A percentile compares a stretch with the other conserved stretches of the same genome.
These are phyloP conservation scores for Hymenoscyphus infarciens DNA, from an alignment of 2,329 filamentous ascomycete species.

Conservation along the genomic window DNA sequence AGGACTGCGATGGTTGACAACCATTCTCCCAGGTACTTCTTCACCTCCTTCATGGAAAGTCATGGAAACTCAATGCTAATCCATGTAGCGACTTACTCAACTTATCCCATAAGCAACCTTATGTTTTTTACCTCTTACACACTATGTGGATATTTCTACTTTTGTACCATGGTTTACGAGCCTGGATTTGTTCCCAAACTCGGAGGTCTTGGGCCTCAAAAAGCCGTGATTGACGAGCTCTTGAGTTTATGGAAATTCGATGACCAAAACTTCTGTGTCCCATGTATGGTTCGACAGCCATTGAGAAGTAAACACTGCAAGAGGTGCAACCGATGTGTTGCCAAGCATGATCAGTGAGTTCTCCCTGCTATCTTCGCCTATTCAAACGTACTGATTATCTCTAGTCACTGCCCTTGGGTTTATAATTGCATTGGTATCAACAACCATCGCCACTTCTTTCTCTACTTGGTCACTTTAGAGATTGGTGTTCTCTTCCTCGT, in stretches of 20 bases:
- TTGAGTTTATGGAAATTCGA: slow-evolving; percentile 86
- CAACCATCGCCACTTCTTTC: slow-evolving; percentile 92
- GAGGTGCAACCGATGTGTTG: slow-evolving; percentile 85
- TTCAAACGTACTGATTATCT: slow-evolving; percentile 26
- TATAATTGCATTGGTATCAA: slow-evolving; percentile 95
- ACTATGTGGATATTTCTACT: slow-evolving; percentile 81
- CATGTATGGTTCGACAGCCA: slow-evolving; percentile 91
- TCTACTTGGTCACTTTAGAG: slow-evolving; percentile 79
- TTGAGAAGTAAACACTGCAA: slow-evolving; percentile 94
- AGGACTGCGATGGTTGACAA: slow-evolving; percentile 70
- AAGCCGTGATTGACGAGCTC: slow-evolving; percentile 82
- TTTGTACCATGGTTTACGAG: slow-evolving; percentile 79
- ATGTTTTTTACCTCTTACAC: slow-evolving; percentile 62
- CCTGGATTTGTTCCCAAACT: slow-evolving; percentile 92
- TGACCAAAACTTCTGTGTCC: slow-evolving; percentile 88
- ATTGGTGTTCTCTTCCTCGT: slow-evolving; percentile 71
- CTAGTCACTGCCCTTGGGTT: slow-evolving; percentile 93
- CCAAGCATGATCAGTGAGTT: slow-evolving; percentile 90
- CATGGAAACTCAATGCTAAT: slow-evolving; percentile 32
- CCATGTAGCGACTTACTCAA: slow-evolving; percentile 57
- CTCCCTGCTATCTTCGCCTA: not conserved
- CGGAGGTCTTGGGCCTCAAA: slow-evolving; percentile 84
- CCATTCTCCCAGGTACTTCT: slow-evolving; percentile 63
- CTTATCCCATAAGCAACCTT: slow-evolving; percentile 74
- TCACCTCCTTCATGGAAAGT: not conserved